phyloP scores from a whole-genome alignment of 768 basidiomycete species.

The Pulveroboletus sp. region DNA sequence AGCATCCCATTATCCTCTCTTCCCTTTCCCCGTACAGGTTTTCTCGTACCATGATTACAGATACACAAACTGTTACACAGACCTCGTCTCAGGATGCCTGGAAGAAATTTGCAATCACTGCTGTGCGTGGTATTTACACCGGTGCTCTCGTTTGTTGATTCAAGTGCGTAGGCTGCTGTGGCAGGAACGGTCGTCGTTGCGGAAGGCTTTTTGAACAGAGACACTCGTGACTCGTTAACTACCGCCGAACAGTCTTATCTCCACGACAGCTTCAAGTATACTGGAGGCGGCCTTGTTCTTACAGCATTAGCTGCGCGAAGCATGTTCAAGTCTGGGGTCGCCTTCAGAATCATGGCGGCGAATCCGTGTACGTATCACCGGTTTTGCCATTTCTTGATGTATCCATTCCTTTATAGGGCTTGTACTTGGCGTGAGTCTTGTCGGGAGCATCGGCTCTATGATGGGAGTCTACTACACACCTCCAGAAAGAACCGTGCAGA shows the following conservation, averaged over 20 bases:
- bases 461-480: conserved; percentile 76
- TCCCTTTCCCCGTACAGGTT: conserved; percentile 24
- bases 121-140: conserved; percentile 37
- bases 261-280: conserved; percentile 78
- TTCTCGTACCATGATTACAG: conserved; percentile 49
- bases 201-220: conserved; percentile 69
- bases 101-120: conserved; percentile 50
- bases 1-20: conserved; percentile 22
- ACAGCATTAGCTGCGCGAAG: conserved; percentile 79
- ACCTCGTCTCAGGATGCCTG: conserved; percentile 41
- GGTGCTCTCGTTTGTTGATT: neutral
- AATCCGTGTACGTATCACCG: conserved; percentile 63
- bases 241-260: conserved; percentile 62
- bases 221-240: conserved; percentile 67
- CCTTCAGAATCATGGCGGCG: conserved; percentile 73
- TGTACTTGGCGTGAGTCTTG: conserved; percentile 77
- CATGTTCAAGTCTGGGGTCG: conserved; percentile 64
- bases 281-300: conserved; percentile 71
- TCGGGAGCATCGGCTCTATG: conserved; percentile 80
- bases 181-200: conserved; percentile 64
- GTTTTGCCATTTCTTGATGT: neutral
- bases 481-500: conserved; percentile 70
- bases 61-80: conserved; percentile 36
- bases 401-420: conserved; percentile 47
- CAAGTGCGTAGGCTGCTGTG: conserved; percentile 53